Evolutionary conservation across 768 basidiomycete species (phyloP).

Genomic region (Psilocybe subaeruginosa): DNA sequence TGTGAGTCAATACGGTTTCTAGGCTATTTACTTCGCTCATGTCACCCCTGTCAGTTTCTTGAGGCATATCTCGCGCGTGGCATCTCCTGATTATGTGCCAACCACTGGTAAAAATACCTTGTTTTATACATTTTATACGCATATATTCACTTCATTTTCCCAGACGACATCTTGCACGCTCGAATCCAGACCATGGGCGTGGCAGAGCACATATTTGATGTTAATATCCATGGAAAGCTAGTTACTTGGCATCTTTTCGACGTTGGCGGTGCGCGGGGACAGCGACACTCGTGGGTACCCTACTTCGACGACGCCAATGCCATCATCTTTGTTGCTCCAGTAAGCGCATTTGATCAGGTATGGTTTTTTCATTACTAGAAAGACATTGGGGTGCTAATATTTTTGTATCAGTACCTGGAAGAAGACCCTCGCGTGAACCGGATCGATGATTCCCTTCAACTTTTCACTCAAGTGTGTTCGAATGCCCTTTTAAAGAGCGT

Average conservation of each 20-base stretch:
- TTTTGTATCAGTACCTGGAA: conserved; percentile 67
- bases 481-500: conserved; percentile 79
- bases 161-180: conserved; percentile 88
- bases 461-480: conserved; percentile 85
- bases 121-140: conserved; percentile 15
- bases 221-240: conserved; percentile 75
- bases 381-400: conserved; percentile 3
- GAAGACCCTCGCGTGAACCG: conserved; percentile 86
- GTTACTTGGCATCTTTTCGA: conserved; percentile 79
- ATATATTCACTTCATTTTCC: conserved; percentile 30
- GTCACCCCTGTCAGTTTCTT: conserved; percentile 59
- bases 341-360: conserved; percentile 81
- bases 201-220: conserved; percentile 81
- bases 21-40: conserved; percentile 17
- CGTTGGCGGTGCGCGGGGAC: conserved; percentile 72
- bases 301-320: conserved; percentile 79
- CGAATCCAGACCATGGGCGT: conserved; percentile 92
- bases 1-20: conserved; percentile 50
- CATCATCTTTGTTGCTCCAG: conserved; percentile 79
- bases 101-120: conserved; percentile 57
- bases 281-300: conserved; percentile 80
- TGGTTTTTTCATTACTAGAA: conserved; percentile 10
- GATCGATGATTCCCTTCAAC: conserved; percentile 86
- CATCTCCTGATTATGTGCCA: conserved; percentile 70
- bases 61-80: conserved; percentile 71